Conservation (phyloP, 768 basidiomycete genomes). For the Hericium erinaceus region DNA sequence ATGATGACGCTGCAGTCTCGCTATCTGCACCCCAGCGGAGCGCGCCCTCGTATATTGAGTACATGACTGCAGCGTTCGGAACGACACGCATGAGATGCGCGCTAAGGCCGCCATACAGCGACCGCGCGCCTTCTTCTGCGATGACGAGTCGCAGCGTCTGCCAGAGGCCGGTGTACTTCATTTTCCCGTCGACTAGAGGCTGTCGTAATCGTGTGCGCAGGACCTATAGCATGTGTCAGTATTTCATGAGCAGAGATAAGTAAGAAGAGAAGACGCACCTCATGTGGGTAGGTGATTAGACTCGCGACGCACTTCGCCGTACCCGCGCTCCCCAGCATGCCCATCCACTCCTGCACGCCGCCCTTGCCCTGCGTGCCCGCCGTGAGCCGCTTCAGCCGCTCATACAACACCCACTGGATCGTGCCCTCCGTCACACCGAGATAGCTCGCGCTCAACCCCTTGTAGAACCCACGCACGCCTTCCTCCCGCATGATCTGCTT, state of each 20-base stretch:
- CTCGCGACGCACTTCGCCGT: conserved; percentile 91
- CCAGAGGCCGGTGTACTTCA: conserved; percentile 78
- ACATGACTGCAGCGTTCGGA: conserved; percentile 97
- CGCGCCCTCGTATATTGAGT: conserved; percentile 83
- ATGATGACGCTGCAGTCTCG: not conserved
- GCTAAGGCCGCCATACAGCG: conserved; percentile 85
- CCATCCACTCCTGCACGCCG: conserved; percentile 56
- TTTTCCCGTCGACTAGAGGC: conserved; percentile 64
- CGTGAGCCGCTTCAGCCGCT: conserved; percentile 73
- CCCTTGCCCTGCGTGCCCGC: conserved; percentile 45
- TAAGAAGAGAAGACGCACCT: conserved; percentile 44
- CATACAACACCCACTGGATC: conserved; percentile 97
- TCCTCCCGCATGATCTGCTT: conserved; percentile 70
- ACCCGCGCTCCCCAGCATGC: conserved; percentile 85
- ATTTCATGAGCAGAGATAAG: not conserved
- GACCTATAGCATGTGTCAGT: conserved; percentile 39
- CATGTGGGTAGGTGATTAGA: conserved; percentile 95
- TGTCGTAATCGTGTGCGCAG: conserved; percentile 89
- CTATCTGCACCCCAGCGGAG: conserved; percentile 42
- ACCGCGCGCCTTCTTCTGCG: conserved; percentile 80
- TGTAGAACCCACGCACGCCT: conserved; percentile 85
- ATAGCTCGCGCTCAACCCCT: conserved; percentile 90
- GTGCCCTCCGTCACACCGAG: conserved; percentile 93
- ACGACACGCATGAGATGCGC: conserved; percentile 96
- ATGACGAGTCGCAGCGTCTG: conserved; percentile 83